Percentiles rank a stretch among this genome's conserved stretches.
These are phyloP conservation scores for Gymnopilus junonius DNA, from an alignment of 768 basidiomycete species.

Conservation along the genomic window DNA sequence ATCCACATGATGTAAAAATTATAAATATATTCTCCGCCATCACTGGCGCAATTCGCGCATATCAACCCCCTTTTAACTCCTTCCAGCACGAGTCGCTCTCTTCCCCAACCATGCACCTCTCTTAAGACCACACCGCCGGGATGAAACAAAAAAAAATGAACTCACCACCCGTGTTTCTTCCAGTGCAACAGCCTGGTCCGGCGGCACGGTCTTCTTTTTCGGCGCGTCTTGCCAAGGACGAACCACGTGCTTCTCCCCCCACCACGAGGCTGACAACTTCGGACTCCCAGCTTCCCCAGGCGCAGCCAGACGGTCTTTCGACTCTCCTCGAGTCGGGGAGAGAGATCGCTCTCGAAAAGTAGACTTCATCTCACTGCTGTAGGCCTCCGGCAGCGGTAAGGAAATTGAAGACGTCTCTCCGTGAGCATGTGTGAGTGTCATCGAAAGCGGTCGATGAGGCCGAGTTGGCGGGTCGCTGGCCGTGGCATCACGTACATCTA, in stretches of 20 bases:
- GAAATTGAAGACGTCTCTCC: constrained; percentile 14
- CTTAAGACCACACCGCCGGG: neutral
- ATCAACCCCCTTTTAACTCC: neutral
- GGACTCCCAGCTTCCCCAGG: constrained; percentile 13
- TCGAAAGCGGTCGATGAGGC: constrained; percentile 13
- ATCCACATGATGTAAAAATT: neutral
- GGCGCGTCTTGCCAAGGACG: constrained; percentile 34
- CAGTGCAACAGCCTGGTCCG: constrained; percentile 44
- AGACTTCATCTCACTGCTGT: constrained; percentile 17
- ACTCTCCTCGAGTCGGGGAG: constrained; percentile 18
- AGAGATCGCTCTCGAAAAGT: constrained; percentile 28
- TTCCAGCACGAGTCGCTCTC: neutral
- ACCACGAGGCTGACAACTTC: constrained; percentile 26
- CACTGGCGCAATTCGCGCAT: constrained; percentile 3
- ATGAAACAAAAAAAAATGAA: neutral
- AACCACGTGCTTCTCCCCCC: constrained; percentile 30
- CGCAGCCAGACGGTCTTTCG: constrained; percentile 9
- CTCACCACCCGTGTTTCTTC: constrained; percentile 39
- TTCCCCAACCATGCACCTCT: neutral
- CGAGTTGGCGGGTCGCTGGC: neutral
- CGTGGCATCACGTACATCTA: neutral
- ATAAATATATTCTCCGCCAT: constrained; percentile 4
- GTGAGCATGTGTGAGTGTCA: constrained; percentile 6
- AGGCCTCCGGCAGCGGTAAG: constrained; percentile 15
- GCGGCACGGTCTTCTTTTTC: constrained; percentile 37